Evolutionary conservation across 345 rosid genomes (phyloP), one percentile per base, ranked within the genome.

Genomic region (Balakata baccata): DNA sequence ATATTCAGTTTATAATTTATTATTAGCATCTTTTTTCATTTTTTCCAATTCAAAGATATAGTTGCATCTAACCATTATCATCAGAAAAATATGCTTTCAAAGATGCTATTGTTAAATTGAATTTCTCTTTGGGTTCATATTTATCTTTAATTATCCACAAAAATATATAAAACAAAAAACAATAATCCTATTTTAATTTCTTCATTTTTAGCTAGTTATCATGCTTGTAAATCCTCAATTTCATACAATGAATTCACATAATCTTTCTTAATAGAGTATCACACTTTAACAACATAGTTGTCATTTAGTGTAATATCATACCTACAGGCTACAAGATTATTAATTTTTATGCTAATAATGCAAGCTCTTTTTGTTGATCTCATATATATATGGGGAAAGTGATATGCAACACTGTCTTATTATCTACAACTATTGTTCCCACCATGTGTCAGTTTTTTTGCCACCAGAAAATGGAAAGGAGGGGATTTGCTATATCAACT

Each of bases 401-500:
- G 34, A 29, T 29, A 29, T 29, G 34, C 34, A 29, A 29, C 34
- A 29, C 34, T 2, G 2, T 29, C 34, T 29, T 29, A 29, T 29
- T 29, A 29, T 57, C 65, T 59, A 68, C 38, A 7, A 56, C 53
- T 3, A 52, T 45, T 71, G 37, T 38, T 41, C 41, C 64, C 52
- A 59, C 50, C 20, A 61, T 18, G 70, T 58, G 50, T 59, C 7
- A n/a, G 34, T 29, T 29, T 39, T 53, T 57, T 58, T 57, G 59
- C 41, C 62, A 59, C 37, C 20, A 52, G 37, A 63, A 70, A 52
- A 57, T 59, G 81, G 51, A 72, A 74, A 75, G 41, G 52, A 43
- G 62, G 79, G 45, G 71, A 46, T 60, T 69, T 69, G 74, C 46
- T 66, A 29, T 64, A 59, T 74, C 72, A 49, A 73, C 77, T 75